phyloP scores from a whole-genome alignment of 371 early-diverging fungal species.

The Mortierella sp. region DNA sequence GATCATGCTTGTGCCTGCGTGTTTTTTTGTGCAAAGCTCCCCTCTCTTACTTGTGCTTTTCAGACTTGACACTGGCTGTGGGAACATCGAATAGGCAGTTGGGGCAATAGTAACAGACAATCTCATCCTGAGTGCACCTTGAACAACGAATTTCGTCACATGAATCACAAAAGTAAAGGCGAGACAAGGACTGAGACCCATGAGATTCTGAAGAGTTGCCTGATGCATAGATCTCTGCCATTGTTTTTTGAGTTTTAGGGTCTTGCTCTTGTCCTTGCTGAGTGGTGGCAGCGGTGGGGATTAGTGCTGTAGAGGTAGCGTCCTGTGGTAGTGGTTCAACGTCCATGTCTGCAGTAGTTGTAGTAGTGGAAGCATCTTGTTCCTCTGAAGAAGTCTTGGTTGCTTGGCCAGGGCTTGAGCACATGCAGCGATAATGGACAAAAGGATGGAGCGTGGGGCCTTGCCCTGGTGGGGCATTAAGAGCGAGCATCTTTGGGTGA shows the following conservation, averaged over 20 bases:
- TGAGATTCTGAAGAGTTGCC: slow-evolving; percentile 48
- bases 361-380: background rate
- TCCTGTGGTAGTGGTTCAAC: slow-evolving; percentile 5
- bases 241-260: slow-evolving; percentile 12
- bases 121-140: slow-evolving; percentile 86
- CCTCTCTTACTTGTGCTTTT: slow-evolving; percentile 84
- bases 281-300: slow-evolving; percentile 5
- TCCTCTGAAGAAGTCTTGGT: slow-evolving; percentile 10
- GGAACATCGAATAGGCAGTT: slow-evolving; percentile 97
- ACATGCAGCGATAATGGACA: slow-evolving; percentile 57
- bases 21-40: background rate
- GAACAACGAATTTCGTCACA: slow-evolving; percentile 87
- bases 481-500: slow-evolving; percentile 34
- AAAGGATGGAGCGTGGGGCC: slow-evolving; percentile 39
- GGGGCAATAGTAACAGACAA: slow-evolving; percentile 93
- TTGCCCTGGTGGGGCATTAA: slow-evolving; percentile 51
- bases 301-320: slow-evolving; percentile 11
- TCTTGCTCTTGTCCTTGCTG: background rate
- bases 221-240: slow-evolving; percentile 31
- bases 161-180: slow-evolving; percentile 90
- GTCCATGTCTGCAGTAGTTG: background rate
- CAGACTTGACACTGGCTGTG: slow-evolving; percentile 93
- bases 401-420: slow-evolving; percentile 42
- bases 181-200: slow-evolving; percentile 68
- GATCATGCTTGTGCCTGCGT: background rate